Conservation (phyloP, 768 basidiomycete species). For the Lentinus brumalis region DNA sequence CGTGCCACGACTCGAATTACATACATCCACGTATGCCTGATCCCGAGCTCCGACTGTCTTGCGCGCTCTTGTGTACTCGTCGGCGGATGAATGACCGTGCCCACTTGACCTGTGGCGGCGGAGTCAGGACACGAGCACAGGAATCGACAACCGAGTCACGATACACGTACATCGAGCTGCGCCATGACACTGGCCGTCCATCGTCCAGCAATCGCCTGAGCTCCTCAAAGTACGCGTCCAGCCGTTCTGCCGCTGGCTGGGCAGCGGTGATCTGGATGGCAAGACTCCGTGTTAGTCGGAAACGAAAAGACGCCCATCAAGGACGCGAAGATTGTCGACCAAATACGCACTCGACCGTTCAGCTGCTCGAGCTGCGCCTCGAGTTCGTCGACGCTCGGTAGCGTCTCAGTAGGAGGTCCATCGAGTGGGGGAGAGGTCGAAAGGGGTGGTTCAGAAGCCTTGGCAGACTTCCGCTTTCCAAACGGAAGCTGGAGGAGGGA, state of each 20-base stretch:
- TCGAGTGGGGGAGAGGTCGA: not conserved
- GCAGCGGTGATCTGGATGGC: conserved; percentile 12
- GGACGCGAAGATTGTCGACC: not conserved
- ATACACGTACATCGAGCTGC: conserved; percentile 12
- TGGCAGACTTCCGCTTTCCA: not conserved
- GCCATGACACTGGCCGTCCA: conserved; percentile 21
- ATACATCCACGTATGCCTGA: conserved; percentile 16
- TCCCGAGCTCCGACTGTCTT: conserved; percentile 22
- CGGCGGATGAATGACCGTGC: not conserved
- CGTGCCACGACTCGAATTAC: not conserved
- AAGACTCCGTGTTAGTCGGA: not conserved
- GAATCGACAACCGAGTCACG: not conserved
- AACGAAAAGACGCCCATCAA: not conserved
- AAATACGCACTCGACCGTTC: conserved; percentile 11
- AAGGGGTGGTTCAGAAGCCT: not conserved
- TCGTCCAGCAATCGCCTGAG: conserved; percentile 16
- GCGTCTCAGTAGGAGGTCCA: not conserved
- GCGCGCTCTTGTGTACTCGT: conserved; percentile 13
- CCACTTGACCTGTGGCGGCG: not conserved
- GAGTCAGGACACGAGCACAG: not conserved
- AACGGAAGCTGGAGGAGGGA: conserved; percentile 3
- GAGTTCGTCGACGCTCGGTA: conserved; percentile 9
- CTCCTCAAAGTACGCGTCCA: conserved; percentile 19
- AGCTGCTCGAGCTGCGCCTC: conserved; percentile 8
- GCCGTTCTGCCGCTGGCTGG: conserved; percentile 9